Evolutionary conservation across 495 filamentous ascomycete genomes (phyloP), one percentile per base, ranked within the genome.

Genomic region (Penicillium robsamsonii): DNA sequence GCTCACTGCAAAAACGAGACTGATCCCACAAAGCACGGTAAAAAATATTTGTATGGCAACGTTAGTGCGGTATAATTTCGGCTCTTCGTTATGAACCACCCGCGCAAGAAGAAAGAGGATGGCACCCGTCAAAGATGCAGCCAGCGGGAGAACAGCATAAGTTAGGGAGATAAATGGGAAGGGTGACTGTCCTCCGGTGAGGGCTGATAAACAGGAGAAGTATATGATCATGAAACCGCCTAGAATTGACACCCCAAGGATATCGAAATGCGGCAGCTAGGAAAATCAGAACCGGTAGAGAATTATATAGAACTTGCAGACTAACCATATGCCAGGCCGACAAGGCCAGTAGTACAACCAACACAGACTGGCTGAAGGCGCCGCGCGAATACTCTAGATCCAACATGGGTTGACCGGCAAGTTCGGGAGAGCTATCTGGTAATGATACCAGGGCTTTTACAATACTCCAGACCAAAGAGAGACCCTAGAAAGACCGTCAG

Each of bases 271-370:
- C 8, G 72, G 65, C 24, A 78, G 52, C 75, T 77, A 55, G 8
- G 15, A 10, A n/a, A 51, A 35, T 74, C 49, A 69, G 60, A 43
- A 54, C 29, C 1, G 15, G 12, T 17, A 8, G 46, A n/a, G 47
- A 17, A 7, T 33, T 13, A 40, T 29, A 45, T 9, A 22, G 29
- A 12, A 8, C 5, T 18, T 15, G 47, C 2, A 8, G 5, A 68
- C 77, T 46, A 47, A 80, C 78, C 20, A 79, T 57, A 44, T 77
- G 71, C 58, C 70, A 74, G 15, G 71, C 70, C 13, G 70, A 76
- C 10, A 76, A 17, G 12, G 71, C 35, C 15, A 71, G 60, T 13
- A 70, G 46, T 8, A 70, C 45, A 20, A 65, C 62, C 27, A 80
- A 27, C 7, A 70, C 24, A 11, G 67, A 64, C 53, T 76, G 68